A percentile compares a stretch with the other conserved stretches of the same genome.
Evolutionary conservation across 176 grass and related monocot genomes (phyloP).

Genomic region (Luzula sylvatica): DNA sequence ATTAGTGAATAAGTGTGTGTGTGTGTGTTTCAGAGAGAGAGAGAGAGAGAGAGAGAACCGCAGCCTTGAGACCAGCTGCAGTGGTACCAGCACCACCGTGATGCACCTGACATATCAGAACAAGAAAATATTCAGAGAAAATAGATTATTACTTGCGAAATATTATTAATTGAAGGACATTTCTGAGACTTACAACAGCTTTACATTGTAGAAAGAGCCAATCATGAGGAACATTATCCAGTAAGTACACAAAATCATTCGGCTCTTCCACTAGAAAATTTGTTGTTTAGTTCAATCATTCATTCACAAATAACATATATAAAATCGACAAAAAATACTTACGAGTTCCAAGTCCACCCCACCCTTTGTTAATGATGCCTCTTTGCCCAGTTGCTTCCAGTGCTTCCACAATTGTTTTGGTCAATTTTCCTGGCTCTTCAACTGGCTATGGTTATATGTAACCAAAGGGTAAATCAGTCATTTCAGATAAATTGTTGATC

Average conservation of each 20-base stretch:
- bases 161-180: background rate
- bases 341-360: constrained; percentile 91
- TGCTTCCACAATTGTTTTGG: constrained; percentile 76
- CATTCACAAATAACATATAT: constrained; percentile 12
- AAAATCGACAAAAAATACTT: constrained; percentile 21
- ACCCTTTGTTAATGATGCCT: constrained; percentile 96
- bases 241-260: constrained; percentile 75
- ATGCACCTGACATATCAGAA: constrained; percentile 49
- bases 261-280: constrained; percentile 56
- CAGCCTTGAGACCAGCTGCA: constrained; percentile 93
- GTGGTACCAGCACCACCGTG: constrained; percentile 99
- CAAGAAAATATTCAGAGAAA: background rate
- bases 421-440: constrained; percentile 91
- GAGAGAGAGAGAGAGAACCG: constrained; percentile 25
- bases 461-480: constrained; percentile 1
- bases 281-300: constrained; percentile 12
- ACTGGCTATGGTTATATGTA: constrained; percentile 40
- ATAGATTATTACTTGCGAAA: background rate
- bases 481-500: background rate
- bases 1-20: background rate
- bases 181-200: constrained; percentile 53
- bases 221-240: constrained; percentile 95
- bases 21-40: background rate
- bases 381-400: constrained; percentile 71
- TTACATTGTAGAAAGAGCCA: constrained; percentile 97